These are phyloP conservation scores for Beauveria sp. DNA, from an alignment of 2,329 filamentous ascomycete genomes.

Conservation along the genomic window DNA sequence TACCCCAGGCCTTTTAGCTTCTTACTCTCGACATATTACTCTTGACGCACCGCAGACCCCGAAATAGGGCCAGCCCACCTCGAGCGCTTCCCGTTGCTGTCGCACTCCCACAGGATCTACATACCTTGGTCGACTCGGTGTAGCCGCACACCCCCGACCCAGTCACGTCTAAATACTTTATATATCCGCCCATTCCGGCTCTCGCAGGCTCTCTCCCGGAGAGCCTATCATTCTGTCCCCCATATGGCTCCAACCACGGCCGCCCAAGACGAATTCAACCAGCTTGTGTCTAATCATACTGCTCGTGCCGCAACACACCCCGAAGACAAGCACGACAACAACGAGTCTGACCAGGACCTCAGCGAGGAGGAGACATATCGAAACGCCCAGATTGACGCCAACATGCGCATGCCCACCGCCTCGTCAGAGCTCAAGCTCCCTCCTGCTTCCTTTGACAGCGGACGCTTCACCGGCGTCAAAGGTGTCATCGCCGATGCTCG, in stretches of 20 bases:
- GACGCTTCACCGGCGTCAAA: conserved; percentile 73
- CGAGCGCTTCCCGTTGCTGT: not conserved
- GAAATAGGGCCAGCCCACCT: conserved; percentile 1
- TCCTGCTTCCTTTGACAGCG: conserved; percentile 55
- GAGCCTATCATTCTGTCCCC: not conserved
- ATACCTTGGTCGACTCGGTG: not conserved
- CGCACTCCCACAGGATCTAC: conserved; percentile 1
- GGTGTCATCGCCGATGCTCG: conserved; percentile 80
- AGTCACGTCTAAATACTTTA: conserved; percentile 2
- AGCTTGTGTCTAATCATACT: conserved; percentile 52
- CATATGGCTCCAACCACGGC: conserved; percentile 45
- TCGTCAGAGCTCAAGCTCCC: conserved; percentile 51
- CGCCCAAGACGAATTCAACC: conserved; percentile 61
- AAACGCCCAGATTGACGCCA: conserved; percentile 50
- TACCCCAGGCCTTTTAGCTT: not conserved
- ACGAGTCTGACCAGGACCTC: conserved; percentile 42
- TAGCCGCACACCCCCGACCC: not conserved
- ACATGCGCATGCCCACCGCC: conserved; percentile 55
- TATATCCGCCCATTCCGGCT: conserved; percentile 8
- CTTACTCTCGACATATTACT: not conserved
- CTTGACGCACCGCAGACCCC: not conserved
- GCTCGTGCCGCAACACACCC: conserved; percentile 40
- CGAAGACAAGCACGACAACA: conserved; percentile 48
- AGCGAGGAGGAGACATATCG: conserved; percentile 50
- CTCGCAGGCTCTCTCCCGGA: conserved; percentile 3